phyloP scores from a whole-genome alignment of 345 rosid species.

The Salix suchowensis region DNA sequence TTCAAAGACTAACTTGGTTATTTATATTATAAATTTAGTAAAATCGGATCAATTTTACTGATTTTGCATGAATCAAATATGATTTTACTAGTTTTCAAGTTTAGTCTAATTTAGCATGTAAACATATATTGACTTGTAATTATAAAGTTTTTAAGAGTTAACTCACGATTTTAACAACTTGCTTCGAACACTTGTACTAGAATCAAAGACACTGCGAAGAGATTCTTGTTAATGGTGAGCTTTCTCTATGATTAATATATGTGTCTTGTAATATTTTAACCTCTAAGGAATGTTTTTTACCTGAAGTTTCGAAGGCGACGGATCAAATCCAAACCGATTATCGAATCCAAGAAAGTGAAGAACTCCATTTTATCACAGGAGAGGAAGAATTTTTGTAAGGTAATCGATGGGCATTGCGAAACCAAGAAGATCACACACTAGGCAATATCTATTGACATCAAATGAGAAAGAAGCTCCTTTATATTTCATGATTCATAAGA shows the following conservation, averaged over 20 bases:
- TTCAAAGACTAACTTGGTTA: too few relatives aligned
- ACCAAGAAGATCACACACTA: slow-evolving; percentile 34
- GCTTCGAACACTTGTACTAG: background rate
- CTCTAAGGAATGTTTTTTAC: slow-evolving; percentile 26
- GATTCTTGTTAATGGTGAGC: background rate
- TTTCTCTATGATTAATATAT: background rate
- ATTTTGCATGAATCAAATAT: too few relatives aligned
- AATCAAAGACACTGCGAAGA: background rate
- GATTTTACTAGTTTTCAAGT: too few relatives aligned
- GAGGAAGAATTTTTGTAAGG: slow-evolving; percentile 52
- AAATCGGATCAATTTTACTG: too few relatives aligned
- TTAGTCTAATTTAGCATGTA: too few relatives aligned
- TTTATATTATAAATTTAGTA: too few relatives aligned
- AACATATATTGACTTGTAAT: too few relatives aligned
- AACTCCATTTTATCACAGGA: slow-evolving; percentile 47
- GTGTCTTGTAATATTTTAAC: background rate
- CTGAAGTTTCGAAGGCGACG: slow-evolving; percentile 70
- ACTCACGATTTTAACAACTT: too few relatives aligned
- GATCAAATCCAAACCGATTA: slow-evolving; percentile 89
- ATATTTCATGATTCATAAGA: slow-evolving; percentile 54
- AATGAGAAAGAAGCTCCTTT: slow-evolving; percentile 68
- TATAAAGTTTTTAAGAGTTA: too few relatives aligned
- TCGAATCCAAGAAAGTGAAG: slow-evolving; percentile 90
- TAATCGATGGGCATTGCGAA: slow-evolving; percentile 64
- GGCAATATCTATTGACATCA: slow-evolving; percentile 46